These are phyloP conservation scores for Cyberlindnera mrakii DNA, from an alignment of 805 yeast species.

Conservation along the genomic window DNA sequence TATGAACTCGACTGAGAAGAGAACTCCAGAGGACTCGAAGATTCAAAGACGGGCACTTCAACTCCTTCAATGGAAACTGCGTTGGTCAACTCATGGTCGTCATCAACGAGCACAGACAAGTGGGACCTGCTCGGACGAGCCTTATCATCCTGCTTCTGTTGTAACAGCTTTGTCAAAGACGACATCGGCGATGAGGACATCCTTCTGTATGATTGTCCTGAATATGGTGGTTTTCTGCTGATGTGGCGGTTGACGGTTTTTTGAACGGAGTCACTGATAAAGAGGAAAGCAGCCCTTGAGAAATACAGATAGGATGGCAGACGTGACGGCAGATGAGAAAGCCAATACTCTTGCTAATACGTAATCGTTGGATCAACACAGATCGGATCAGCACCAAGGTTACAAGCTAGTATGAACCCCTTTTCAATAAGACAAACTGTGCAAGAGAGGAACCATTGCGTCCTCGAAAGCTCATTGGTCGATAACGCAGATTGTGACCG, in stretches of 20 bases:
- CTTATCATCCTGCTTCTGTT: constrained; percentile 16
- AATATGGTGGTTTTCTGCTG: not conserved
- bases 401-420: too few relatives aligned
- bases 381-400: too few relatives aligned
- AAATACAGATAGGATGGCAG: too few relatives aligned
- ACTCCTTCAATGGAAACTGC: constrained; percentile 26
- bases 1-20: constrained; percentile 4
- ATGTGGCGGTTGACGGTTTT: not conserved
- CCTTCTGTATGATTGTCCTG: not conserved
- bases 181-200: constrained; percentile 21
- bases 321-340: too few relatives aligned
- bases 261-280: too few relatives aligned
- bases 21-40: constrained; percentile 6
- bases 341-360: too few relatives aligned
- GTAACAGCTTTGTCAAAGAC: constrained; percentile 23
- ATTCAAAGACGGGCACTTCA: constrained; percentile 17
- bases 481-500: too few relatives aligned
- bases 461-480: too few relatives aligned
- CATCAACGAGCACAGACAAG: constrained; percentile 3
- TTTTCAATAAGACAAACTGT: too few relatives aligned
- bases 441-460: too few relatives aligned
- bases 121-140: constrained; percentile 1
- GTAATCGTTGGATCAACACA: too few relatives aligned
- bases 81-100: constrained; percentile 16
- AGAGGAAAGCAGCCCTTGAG: too few relatives aligned